These are phyloP conservation scores for Teratosphaeria zuluensis DNA, from an alignment of 2,329 filamentous ascomycete species.

Conservation along the genomic window DNA sequence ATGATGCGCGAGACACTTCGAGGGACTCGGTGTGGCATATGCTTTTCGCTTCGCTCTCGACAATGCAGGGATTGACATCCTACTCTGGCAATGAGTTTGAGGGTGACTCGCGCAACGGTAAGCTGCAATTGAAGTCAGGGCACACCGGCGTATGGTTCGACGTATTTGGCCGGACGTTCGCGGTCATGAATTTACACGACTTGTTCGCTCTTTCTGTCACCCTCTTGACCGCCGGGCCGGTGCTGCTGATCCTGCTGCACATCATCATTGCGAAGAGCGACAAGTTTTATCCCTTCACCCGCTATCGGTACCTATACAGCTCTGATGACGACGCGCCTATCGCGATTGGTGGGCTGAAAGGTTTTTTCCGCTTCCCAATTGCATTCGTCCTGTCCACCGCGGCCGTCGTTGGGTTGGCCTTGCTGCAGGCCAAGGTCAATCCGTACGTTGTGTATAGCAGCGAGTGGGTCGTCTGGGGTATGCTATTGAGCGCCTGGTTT, in stretches of 20 bases:
- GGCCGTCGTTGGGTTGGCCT: conserved; percentile 62
- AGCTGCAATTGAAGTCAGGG: conserved; percentile 46
- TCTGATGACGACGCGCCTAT: conserved; percentile 52
- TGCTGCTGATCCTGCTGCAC: conserved; percentile 60
- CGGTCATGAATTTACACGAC: conserved; percentile 67
- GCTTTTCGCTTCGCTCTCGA: conserved; percentile 73
- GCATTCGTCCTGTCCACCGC: conserved; percentile 59
- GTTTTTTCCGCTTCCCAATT: conserved; percentile 75
- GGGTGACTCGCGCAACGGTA: conserved; percentile 44
- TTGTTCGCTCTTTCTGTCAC: conserved; percentile 83
- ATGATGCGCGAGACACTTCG: conserved; percentile 74
- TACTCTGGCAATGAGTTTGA: conserved; percentile 59
- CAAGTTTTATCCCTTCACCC: conserved; percentile 82
- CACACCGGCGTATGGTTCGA: conserved; percentile 82
- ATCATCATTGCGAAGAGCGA: conserved; percentile 60
- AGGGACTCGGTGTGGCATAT: conserved; percentile 76
- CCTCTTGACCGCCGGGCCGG: conserved; percentile 67
- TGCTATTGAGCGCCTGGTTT: conserved; percentile 75
- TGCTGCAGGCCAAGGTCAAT: conserved; percentile 72
- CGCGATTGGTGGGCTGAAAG: conserved; percentile 62
- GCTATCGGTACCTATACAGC: conserved; percentile 51
- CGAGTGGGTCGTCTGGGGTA: conserved; percentile 73
- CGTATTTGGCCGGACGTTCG: conserved; percentile 70
- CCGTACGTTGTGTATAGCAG: conserved; percentile 87
- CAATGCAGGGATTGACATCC: conserved; percentile 60